Evolutionary conservation across 768 basidiomycete genomes (phyloP).

Genomic region (Leucogyrophana mollusca): DNA sequence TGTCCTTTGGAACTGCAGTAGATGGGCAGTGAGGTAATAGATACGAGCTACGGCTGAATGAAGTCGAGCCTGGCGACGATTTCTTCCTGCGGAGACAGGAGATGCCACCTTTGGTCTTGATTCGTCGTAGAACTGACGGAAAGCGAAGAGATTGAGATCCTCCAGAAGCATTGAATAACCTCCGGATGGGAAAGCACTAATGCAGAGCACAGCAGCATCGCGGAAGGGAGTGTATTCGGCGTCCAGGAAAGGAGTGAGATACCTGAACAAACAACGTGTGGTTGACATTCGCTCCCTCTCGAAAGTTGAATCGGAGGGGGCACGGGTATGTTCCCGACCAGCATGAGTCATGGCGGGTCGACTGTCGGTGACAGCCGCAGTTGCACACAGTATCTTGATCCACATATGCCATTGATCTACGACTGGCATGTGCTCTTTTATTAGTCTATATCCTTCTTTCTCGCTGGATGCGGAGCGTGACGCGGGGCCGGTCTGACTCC

Average conservation of each 20-base stretch:
- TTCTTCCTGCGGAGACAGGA: conserved; percentile 48
- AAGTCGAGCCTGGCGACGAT: conserved; percentile 72
- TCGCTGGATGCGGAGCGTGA: conserved; percentile 41
- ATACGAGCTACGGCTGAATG: conserved; percentile 88
- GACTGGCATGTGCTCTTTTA: conserved; percentile 55
- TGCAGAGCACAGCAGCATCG: conserved; percentile 83
- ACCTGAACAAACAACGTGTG: conserved; percentile 79
- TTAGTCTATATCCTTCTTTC: conserved; percentile 49
- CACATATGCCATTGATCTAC: conserved; percentile 83
- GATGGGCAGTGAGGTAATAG: conserved; percentile 81
- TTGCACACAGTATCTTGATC: conserved; percentile 85
- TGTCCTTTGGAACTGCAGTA: conserved; percentile 68
- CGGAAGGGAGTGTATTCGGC: conserved; percentile 83
- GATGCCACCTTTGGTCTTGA: conserved; percentile 46
- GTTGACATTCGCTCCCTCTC: conserved; percentile 83
- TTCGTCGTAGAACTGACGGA: conserved; percentile 81
- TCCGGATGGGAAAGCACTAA: conserved; percentile 79
- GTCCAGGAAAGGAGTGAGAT: conserved; percentile 83
- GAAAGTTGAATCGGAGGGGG: conserved; percentile 69
- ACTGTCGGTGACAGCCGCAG: conserved; percentile 64
- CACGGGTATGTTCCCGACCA: conserved; percentile 67
- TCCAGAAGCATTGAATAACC: conserved; percentile 82
- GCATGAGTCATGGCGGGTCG: conserved; percentile 51
- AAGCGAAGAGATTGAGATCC: conserved; percentile 76
- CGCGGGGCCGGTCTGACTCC: conserved; percentile 37